Percentiles rank a stretch among this genome's conserved stretches.
These are phyloP conservation scores for Tolypocladium album DNA, from an alignment of 2,329 filamentous ascomycete species.

Conservation along the genomic window DNA sequence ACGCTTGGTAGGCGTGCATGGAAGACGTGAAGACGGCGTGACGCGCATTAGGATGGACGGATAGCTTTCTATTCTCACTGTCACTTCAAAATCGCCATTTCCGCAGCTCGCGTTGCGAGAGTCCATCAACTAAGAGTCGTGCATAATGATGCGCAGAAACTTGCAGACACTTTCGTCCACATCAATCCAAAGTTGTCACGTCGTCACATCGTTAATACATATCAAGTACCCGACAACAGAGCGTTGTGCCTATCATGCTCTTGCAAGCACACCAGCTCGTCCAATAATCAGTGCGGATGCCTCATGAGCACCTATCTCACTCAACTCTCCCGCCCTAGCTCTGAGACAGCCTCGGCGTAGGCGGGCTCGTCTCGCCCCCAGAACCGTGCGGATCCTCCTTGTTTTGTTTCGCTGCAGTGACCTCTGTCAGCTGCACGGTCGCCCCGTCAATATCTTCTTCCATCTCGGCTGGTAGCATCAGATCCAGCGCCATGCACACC, in stretches of 20 bases:
- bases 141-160: too few species aligned
- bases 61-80: not conserved
- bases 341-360: not conserved
- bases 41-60: not conserved
- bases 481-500: slow-evolving; percentile 61
- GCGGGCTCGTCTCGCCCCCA: not conserved
- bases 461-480: slow-evolving; percentile 63
- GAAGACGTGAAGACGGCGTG: not conserved
- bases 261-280: not conserved
- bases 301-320: not conserved
- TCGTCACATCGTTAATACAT: not conserved
- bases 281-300: not conserved
- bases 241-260: not conserved
- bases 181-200: not conserved
- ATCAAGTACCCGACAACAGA: not conserved
- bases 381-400: not conserved
- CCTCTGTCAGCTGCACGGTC: not conserved
- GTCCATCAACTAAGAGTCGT: not conserved
- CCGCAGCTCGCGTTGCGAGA: not conserved
- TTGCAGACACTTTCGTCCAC: not conserved
- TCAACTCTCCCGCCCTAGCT: not conserved
- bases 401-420: not conserved
- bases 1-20: not conserved
- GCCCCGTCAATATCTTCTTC: slow-evolving; percentile 39
- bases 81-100: not conserved